phyloP scores from a whole-genome alignment of 371 early-diverging fungal species.

The Mucor mucedo region DNA sequence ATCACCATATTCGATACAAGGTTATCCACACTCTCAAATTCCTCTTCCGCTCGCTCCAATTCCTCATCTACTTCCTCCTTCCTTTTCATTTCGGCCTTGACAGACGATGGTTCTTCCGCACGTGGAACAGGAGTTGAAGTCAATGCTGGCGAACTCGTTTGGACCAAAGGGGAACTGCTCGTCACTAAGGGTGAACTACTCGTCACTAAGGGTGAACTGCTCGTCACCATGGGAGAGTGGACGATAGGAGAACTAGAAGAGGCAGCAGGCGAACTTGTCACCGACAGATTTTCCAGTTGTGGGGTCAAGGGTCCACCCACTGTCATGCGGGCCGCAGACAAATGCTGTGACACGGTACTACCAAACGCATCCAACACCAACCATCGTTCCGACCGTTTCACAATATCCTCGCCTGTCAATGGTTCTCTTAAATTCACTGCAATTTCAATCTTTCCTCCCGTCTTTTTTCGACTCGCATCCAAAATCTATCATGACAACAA shows the following conservation, averaged over 20 bases:
- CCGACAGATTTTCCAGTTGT: too few species aligned
- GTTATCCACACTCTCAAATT: conserved; percentile 68
- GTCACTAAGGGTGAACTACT: too few species aligned
- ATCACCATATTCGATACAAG: conserved; percentile 81
- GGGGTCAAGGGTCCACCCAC: conserved; percentile 20
- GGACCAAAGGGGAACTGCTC: too few species aligned
- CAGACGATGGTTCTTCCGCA: too few species aligned
- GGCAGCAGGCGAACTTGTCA: too few species aligned
- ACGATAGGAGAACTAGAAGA: background rate
- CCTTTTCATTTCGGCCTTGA: background rate
- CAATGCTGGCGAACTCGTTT: too few species aligned
- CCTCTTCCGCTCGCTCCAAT: conserved; percentile 57
- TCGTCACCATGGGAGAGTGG: background rate
- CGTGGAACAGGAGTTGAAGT: too few species aligned
- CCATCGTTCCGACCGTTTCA: conserved; percentile 73
- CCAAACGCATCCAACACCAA: conserved; percentile 64
- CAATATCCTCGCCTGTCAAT: conserved; percentile 64
- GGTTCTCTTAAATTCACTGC: conserved; percentile 72
- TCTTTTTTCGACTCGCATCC: conserved; percentile 67
- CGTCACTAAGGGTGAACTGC: too few species aligned
- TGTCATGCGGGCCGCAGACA: conserved; percentile 34
- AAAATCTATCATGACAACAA: conserved; percentile 46
- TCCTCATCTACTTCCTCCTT: conserved; percentile 16
- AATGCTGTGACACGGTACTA: conserved; percentile 18
- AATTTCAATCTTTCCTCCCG: conserved; percentile 76